Evolutionary conservation across 2,329 filamentous ascomycete genomes (phyloP), one percentile per base, ranked within the genome.

Genomic region (Lachnum nothofagi): DNA sequence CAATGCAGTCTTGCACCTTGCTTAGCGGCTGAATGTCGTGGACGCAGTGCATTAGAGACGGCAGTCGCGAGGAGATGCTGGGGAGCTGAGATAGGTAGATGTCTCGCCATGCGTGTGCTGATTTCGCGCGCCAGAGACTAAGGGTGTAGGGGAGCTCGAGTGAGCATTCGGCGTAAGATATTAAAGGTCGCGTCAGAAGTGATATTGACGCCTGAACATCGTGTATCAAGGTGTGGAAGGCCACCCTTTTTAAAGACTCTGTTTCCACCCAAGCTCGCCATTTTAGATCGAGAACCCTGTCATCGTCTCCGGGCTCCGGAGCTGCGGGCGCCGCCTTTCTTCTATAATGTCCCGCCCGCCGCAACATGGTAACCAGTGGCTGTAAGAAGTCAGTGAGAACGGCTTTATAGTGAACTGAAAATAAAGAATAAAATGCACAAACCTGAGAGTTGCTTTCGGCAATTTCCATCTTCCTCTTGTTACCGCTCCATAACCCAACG

Each of bases 161-260:
- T 3, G 78, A 78, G 42, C 88, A 68, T 58, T 88, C 85, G 0
- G 82, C 75, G 58, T 86, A 88, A 0, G 83, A 85, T 55, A 88
- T 79, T 17, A 80, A 69, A 0, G 83, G 81, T 50, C 78, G 82
- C 19, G 77, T 80, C 46, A 85, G 70, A 3, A 85, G 72, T 1
- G 80, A 79, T 69, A 88, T 83, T 2, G 85, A 86, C 3, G 78
- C 74, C 52, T 86, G 81, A 0, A 81, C 73, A 58, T 88, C 85
- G 48, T 82, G 75, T 4, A 83, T 66, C 55, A 85, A 85, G 12
- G 79, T 69, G 60, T 84, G 80, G 51, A 85, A 82, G 3, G 79
- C 78, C 2, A 89, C 78, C 68, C 83, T 75, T 62, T 86, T 85
- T 68, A 79, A 85, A 3, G 79, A 81, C 60, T 88, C 84, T 51